Percentiles rank a stretch among this genome's conserved stretches.
Conservation (phyloP, 257 asterid species). For the Misopates orontium region DNA sequence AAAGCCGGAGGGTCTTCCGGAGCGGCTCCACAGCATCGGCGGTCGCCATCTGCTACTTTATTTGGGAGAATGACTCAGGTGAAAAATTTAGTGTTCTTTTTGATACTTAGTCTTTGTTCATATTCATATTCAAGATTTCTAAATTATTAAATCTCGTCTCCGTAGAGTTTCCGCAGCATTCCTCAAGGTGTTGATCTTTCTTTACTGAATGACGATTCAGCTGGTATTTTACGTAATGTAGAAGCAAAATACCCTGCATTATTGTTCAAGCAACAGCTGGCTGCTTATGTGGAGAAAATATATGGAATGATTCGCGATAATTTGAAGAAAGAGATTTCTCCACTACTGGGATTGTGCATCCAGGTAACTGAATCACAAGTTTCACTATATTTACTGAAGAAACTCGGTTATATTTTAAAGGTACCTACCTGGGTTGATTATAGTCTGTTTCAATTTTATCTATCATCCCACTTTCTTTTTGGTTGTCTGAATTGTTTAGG, state of each 20-base stretch:
- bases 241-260: conserved; percentile 99
- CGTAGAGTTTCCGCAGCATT: conserved; percentile 85
- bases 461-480: neutral
- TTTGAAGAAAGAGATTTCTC: conserved; percentile 87
- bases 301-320: conserved; percentile 92
- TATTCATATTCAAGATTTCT: conserved; percentile 1
- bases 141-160: conserved; percentile 6
- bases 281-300: conserved; percentile 88
- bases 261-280: conserved; percentile 84
- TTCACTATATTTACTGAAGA: conserved; percentile 2
- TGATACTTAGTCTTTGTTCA: conserved; percentile 11
- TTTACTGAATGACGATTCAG: conserved; percentile 55
- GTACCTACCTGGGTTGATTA: neutral
- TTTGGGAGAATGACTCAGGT: conserved; percentile 99
- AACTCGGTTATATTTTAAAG: conserved; percentile 20
- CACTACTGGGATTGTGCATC: conserved; percentile 85
- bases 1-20: conserved; percentile 96
- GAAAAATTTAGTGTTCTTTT: conserved; percentile 11
- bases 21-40: conserved; percentile 76
- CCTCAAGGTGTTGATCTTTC: conserved; percentile 80
- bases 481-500: conserved; percentile 50
- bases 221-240: conserved; percentile 70
- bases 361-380: conserved; percentile 54
- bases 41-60: conserved; percentile 79
- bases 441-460: neutral